Base-by-base conservation (phyloP, 257 asterid genomes). In the Rehmannia glutinosa region DNA sequence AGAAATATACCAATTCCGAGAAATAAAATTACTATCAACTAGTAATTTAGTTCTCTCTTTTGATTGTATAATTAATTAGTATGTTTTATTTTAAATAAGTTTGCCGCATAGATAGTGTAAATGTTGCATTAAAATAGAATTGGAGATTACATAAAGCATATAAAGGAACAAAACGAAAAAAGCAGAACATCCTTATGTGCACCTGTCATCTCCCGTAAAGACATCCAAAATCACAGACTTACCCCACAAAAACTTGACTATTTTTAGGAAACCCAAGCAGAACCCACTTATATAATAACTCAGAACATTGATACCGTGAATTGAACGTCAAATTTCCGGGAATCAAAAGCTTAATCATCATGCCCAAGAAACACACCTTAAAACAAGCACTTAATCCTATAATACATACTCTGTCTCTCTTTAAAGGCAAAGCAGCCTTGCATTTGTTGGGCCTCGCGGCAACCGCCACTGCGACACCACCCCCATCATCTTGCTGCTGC, bases 381-480 rank as follows among this genome's bases (percentile, higher is more conserved):
- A 6, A 60, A 12, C 52, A 62, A 25, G 6, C 25, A 62, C 41
- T 25, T 8, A 20, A 0, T 16, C 16, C 41, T 9, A 6, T 1
- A 2, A 8, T 46, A 62, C 80, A 53, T 85, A 86, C 90, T 30
- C 90, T 81, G 63, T 86, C 93, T 68, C 83, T 81, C 75, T 83
- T 86, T 64, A 86, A 77, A n/a, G 73, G 81, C 77, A 86, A 69
- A n/a, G 86, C 90, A 71, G 93, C 90, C 68, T 86, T 86, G 25
- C 93, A 90, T 75, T 77, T 83, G 84, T 81, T 86, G 4, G 89
- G 87, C 77, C 79, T 83, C 9, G 82, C 41, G 3, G 74, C 71
- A 54, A 85, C 81, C 30, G 75, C 61, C 41, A 32, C 70, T n/a
- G 70, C 66, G 5, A 61, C 77, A 36, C 62, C 82, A 43, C 72